phyloP scores from a whole-genome alignment of 2,329 filamentous ascomycete species.

The Phialocephala subalpina region DNA sequence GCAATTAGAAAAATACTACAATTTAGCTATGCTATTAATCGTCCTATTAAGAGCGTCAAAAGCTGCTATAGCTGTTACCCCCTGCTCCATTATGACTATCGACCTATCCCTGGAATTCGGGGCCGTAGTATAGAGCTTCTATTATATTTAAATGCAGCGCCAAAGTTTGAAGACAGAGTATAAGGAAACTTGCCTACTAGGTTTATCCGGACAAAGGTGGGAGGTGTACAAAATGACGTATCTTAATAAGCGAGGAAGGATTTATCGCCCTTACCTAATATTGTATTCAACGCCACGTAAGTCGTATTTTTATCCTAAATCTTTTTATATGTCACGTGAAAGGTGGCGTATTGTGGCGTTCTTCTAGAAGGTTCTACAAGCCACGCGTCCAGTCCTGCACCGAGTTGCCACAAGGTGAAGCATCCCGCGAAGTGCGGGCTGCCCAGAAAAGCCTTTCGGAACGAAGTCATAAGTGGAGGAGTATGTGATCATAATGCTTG shows the following conservation, averaged over 20 bases:
- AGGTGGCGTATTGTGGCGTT: slow-evolving; percentile 11
- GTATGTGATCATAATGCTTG: no score
- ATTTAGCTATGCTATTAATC: slow-evolving; percentile 12
- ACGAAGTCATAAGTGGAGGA: no score
- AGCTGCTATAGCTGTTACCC: slow-evolving; percentile 9
- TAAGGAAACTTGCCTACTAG: slow-evolving; percentile 28
- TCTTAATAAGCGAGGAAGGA: no score
- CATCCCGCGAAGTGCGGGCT: no score
- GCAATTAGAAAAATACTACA: slow-evolving; percentile 13
- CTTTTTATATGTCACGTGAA: slow-evolving; percentile 16
- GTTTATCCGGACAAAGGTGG: slow-evolving; percentile 31
- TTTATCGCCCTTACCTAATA: slow-evolving; percentile 10
- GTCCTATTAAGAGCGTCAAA: slow-evolving; percentile 29
- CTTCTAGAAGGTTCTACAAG: slow-evolving; percentile 20
- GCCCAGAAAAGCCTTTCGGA: no score
- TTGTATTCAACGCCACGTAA: slow-evolving; percentile 8
- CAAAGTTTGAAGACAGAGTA: slow-evolving; percentile 15
- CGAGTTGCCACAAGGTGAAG: slow-evolving; percentile 4
- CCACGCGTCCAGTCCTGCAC: slow-evolving; percentile 17
- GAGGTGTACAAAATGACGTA: slow-evolving; percentile 29
- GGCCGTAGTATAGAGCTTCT: slow-evolving; percentile 12
- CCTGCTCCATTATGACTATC: slow-evolving; percentile 17
- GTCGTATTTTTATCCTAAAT: slow-evolving; percentile 7
- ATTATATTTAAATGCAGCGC: slow-evolving; percentile 19
- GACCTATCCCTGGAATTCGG: slow-evolving; percentile 23